Percentiles rank a stretch among this genome's conserved stretches.
Evolutionary conservation across 805 yeast species (phyloP).

Genomic region (Debaryomyces tyrocola): DNA sequence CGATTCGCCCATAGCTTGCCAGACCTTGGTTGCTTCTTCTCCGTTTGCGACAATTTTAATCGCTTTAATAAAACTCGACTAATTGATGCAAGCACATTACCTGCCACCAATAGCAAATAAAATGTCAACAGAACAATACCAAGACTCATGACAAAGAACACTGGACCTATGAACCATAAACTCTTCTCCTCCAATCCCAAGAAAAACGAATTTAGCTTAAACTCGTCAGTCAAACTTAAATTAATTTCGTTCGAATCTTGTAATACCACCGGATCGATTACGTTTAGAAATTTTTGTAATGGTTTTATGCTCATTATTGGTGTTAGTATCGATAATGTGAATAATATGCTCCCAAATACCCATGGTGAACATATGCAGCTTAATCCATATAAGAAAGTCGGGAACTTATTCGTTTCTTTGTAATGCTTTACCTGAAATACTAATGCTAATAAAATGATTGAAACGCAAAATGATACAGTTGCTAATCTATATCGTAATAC

Average conservation of each 20-base stretch:
- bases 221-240: conserved; percentile 32
- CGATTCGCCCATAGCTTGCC: conserved; percentile 3
- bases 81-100: conserved; percentile 1
- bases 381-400: conserved; percentile 39
- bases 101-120: conserved; percentile 15
- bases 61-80: background rate
- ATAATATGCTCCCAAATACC: conserved; percentile 21
- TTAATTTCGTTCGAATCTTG: conserved; percentile 46
- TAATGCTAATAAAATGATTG: conserved; percentile 52
- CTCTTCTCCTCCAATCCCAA: conserved; percentile 63
- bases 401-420: conserved; percentile 28
- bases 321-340: conserved; percentile 35
- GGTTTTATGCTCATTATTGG: conserved; percentile 31
- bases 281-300: conserved; percentile 39
- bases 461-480: conserved; percentile 67
- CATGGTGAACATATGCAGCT: conserved; percentile 16
- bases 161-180: conserved; percentile 58
- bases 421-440: conserved; percentile 55
- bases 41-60: too few relatives aligned
- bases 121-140: conserved; percentile 42
- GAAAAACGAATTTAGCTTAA: conserved; percentile 55
- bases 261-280: conserved; percentile 55
- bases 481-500: conserved; percentile 78
- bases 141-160: conserved; percentile 49
- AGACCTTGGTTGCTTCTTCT: background rate